Base-by-base conservation (phyloP, 306 rosid genomes). In the Comarum palustre region DNA sequence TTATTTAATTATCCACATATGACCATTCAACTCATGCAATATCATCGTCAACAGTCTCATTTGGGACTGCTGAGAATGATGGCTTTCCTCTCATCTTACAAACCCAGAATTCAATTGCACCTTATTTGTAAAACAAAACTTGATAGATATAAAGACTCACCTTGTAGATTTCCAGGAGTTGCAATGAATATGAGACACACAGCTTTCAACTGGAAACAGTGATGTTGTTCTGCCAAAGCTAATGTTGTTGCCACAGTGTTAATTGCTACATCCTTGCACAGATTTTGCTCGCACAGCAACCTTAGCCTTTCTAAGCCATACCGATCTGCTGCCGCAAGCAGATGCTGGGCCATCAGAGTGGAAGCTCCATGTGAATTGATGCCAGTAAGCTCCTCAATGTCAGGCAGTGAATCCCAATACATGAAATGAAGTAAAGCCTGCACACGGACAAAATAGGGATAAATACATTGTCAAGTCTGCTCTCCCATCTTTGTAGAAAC, bases 151-250 rank as follows among this genome's bases (percentile, higher is more conserved):
- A 72, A 29, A 61, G 52, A 70, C 74, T 66, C 36, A 87, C 97
- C 93, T 88, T 79, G 82, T 42, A 92, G 90, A 86, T 89, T 89
- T 86, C 88, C 96, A n/a, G 90, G 87, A 64, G 64, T 77, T n/a
- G 97, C 90, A 62, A 87, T 66, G 66, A 92, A 92, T 78, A 78
- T 92, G 78, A 92, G 93, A 83, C 97, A 92, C 75, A 89, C 93
- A 55, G 90, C 78, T 86, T 87, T 92, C 79, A 92, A 82, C 74
- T 83, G 96, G 88, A 86, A 86, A 79, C 93, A 92, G 75, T 92
- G 97, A 74, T 92, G 97, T 80, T 92, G 96, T 84, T 92, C 97
- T 39, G 97, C 96, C 86, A 92, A 85, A 15, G 97, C 96, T 69
- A 92, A 77, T 47, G 97, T 92, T 0, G 96, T 89, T 48, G 96